phyloP scores from a whole-genome alignment of 768 basidiomycete genomes.

The Phlebiopsis gigantea region DNA sequence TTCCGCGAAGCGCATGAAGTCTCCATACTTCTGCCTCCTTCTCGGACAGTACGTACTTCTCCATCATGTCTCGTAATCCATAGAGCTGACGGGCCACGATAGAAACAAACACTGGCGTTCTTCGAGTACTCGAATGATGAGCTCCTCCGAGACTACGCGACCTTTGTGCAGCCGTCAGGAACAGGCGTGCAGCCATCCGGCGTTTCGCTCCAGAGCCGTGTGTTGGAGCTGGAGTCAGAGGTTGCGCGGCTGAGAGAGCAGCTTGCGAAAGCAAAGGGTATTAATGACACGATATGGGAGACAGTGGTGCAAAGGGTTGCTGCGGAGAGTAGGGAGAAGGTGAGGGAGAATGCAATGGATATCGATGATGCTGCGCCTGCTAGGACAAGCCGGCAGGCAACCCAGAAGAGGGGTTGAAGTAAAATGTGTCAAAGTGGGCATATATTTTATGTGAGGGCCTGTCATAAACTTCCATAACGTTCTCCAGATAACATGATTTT shows the following conservation, averaged over 20 bases:
- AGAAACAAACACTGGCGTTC: conserved; percentile 20
- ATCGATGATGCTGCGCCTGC: conserved; percentile 7
- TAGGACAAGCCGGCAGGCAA: conserved; percentile 7
- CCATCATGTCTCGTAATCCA: not conserved
- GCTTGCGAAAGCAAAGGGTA: conserved; percentile 78
- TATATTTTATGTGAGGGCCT: not conserved
- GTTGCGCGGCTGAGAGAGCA: conserved; percentile 60
- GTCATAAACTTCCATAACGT: no score
- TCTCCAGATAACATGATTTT: no score
- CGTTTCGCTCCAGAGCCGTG: conserved; percentile 44
- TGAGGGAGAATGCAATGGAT: conserved; percentile 16
- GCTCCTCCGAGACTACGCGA: conserved; percentile 59
- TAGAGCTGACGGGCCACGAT: conserved; percentile 1
- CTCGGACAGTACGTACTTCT: conserved; percentile 33
- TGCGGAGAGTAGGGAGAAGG: conserved; percentile 30
- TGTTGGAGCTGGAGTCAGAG: conserved; percentile 70
- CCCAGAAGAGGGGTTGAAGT: conserved; percentile 7
- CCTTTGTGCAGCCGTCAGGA: conserved; percentile 48
- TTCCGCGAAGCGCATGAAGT: conserved; percentile 57
- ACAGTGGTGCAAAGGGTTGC: conserved; percentile 65
- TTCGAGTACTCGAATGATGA: conserved; percentile 45
- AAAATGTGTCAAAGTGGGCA: not conserved
- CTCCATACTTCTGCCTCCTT: not conserved
- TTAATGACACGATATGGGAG: conserved; percentile 95
- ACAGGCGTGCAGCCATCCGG: conserved; percentile 27